These are phyloP conservation scores for Saturnispora halmiae DNA, from an alignment of 805 yeast genomes.

Conservation along the genomic window DNA sequence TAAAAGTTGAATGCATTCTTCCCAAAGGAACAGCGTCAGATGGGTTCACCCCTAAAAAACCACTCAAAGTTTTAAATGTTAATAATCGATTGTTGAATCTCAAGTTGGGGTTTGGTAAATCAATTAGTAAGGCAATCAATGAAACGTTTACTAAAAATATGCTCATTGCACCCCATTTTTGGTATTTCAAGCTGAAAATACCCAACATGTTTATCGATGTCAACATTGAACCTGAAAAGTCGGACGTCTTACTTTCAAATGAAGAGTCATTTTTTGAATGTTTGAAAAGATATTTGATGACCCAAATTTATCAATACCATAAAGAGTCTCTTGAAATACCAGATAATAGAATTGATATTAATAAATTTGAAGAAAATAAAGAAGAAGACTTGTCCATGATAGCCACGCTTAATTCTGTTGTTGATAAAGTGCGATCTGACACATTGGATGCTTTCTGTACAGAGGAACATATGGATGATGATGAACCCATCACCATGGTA, in stretches of 20 bases:
- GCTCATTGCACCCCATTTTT: conserved; percentile 26
- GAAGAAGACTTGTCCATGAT: background rate
- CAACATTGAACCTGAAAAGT: conserved; percentile 38
- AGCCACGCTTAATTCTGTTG: background rate
- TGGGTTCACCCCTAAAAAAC: conserved; percentile 19
- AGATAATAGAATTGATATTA: background rate
- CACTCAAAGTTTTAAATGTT: conserved; percentile 25
- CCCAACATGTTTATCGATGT: conserved; percentile 26
- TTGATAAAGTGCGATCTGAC: background rate
- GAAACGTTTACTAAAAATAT: conserved; percentile 19
- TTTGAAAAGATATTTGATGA: conserved; percentile 11
- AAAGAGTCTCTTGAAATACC: conserved; percentile 11
- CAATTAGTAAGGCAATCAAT: conserved; percentile 20
- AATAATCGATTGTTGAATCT: conserved; percentile 28
- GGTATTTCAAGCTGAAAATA: conserved; percentile 30
- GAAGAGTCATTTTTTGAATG: conserved; percentile 17
- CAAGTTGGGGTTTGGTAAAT: conserved; percentile 26
- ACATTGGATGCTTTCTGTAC: no score
- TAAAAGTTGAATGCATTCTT: conserved; percentile 19
- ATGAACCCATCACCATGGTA: background rate
- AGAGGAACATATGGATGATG: background rate
- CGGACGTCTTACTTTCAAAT: conserved; percentile 29
- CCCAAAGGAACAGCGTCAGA: conserved; percentile 30
- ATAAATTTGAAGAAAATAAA: background rate
- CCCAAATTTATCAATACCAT: background rate